Conservation (phyloP, 2,329 filamentous ascomycete species). For the Emmonsiellopsis sp. region DNA sequence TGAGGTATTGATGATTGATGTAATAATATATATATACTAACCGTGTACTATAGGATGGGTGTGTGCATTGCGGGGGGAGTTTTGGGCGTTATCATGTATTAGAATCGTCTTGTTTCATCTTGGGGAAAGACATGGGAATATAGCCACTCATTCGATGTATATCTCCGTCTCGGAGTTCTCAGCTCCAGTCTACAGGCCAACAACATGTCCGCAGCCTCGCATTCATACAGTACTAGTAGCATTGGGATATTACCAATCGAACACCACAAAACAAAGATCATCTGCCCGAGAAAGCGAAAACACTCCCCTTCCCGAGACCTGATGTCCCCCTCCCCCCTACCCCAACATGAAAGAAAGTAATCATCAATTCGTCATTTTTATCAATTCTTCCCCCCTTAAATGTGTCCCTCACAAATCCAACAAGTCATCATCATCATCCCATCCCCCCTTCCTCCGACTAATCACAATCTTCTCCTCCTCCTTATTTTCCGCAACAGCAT, state of each 20-base stretch:
- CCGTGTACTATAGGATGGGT: background rate
- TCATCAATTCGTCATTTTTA: background rate
- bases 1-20: background rate
- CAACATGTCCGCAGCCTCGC: no score
- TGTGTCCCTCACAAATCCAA: conserved; percentile 29
- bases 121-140: background rate
- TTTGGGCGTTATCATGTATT: background rate
- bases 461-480: conserved; percentile 79
- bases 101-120: background rate
- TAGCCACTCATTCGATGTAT: background rate
- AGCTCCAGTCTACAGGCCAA: background rate
- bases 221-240: no score
- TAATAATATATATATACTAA: background rate
- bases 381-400: background rate
- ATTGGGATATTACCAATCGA: no score
- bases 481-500: conserved; percentile 67
- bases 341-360: no score
- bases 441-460: conserved; percentile 69
- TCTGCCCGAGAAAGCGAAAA: no score
- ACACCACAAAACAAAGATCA: no score
- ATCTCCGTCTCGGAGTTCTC: background rate
- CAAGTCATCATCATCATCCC: conserved; percentile 62
- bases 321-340: no score
- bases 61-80: background rate
- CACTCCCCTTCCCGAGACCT: no score